Evolutionary conservation across 495 filamentous ascomycete species (phyloP).

Genomic region (Trichoderma asperelloides): DNA sequence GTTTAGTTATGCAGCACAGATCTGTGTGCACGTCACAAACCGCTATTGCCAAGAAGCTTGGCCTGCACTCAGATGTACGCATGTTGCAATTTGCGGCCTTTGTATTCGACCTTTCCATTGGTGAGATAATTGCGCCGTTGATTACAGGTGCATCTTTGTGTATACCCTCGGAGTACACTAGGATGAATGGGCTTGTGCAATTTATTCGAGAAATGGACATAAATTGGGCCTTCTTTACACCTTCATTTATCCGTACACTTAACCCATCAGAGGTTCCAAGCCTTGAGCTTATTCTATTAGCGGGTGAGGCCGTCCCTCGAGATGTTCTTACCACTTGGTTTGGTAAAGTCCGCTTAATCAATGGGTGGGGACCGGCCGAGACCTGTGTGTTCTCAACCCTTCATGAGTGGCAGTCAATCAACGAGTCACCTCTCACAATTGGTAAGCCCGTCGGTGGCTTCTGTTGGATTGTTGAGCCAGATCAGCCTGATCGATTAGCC

Average conservation of each 20-base stretch:
- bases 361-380: slow-evolving; percentile 46
- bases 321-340: slow-evolving; percentile 8
- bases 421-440: slow-evolving; percentile 20
- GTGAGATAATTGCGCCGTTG: neutral
- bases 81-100: slow-evolving; percentile 47
- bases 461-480: slow-evolving; percentile 50
- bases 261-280: slow-evolving; percentile 16
- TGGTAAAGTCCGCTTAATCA: slow-evolving; percentile 24
- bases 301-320: slow-evolving; percentile 17
- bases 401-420: slow-evolving; percentile 19
- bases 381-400: slow-evolving; percentile 20
- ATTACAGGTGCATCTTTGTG: neutral
- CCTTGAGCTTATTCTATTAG: slow-evolving; percentile 16
- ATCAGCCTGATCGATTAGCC: slow-evolving; percentile 41
- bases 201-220: slow-evolving; percentile 15
- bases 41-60: slow-evolving; percentile 24
- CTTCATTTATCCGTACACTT: slow-evolving; percentile 11
- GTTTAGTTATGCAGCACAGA: slow-evolving; percentile 39
- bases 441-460: slow-evolving; percentile 33
- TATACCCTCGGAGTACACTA: neutral
- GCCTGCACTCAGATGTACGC: slow-evolving; percentile 26
- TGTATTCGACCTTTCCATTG: slow-evolving; percentile 20
- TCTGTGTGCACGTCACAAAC: slow-evolving; percentile 26
- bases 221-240: slow-evolving; percentile 13
- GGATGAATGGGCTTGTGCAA: neutral